These are phyloP conservation scores for Wickerhamiella sorbophila DNA, from an alignment of 805 yeast genomes.

Conservation along the genomic window DNA sequence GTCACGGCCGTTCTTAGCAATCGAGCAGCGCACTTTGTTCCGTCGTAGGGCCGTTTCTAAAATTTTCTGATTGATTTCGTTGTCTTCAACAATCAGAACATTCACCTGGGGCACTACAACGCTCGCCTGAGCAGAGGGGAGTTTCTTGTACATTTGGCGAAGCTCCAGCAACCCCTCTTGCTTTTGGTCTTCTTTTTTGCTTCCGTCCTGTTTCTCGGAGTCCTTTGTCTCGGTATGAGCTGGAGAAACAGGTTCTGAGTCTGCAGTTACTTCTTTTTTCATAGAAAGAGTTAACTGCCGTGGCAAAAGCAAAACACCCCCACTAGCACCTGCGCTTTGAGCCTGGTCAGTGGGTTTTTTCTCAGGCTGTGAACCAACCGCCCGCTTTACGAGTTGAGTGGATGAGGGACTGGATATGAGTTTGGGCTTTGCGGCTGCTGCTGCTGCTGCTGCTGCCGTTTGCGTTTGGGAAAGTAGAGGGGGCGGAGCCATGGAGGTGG, in stretches of 20 bases:
- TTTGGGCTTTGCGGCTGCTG: neutral
- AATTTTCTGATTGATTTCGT: conserved; percentile 84
- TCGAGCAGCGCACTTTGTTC: conserved; percentile 67
- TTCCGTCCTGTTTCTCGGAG: neutral
- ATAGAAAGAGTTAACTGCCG: conserved; percentile 13
- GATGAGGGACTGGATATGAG: neutral
- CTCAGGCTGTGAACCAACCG: neutral
- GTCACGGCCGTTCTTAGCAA: conserved; percentile 88
- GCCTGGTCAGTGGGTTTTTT: neutral
- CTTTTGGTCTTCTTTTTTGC: neutral
- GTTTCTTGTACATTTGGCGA: neutral
- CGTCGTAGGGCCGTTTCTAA: conserved; percentile 76
- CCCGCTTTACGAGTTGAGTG: neutral
- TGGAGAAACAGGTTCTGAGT: neutral
- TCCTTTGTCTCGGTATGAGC: neutral
- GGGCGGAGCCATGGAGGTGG: neutral
- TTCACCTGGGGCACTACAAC: conserved; percentile 79
- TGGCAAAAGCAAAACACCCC: conserved; percentile 21
- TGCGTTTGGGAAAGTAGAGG: neutral
- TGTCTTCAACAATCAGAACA: conserved; percentile 91
- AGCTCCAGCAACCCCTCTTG: neutral
- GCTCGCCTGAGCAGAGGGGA: conserved; percentile 1
- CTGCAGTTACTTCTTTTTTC: neutral
- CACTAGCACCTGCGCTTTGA: conserved; percentile 3
- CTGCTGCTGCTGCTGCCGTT: neutral